These are phyloP conservation scores for Ophiocordyceps camponoti-leonardi DNA, from an alignment of 2,329 filamentous ascomycete genomes.

Conservation along the genomic window DNA sequence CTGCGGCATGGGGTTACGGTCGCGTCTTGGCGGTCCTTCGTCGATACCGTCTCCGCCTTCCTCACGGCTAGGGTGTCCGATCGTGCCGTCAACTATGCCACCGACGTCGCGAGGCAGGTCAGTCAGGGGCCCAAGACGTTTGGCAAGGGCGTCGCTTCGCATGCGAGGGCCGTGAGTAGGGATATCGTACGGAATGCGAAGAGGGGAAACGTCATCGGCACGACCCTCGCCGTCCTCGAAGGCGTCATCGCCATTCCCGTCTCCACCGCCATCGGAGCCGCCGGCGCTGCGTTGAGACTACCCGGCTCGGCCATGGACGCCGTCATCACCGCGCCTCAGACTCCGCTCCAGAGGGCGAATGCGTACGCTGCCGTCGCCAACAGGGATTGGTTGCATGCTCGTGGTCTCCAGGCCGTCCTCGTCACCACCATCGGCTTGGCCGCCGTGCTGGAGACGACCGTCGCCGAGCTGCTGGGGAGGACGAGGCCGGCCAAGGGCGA, in stretches of 20 bases:
- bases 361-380: slow-evolving; percentile 25
- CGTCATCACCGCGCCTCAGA: slow-evolving; percentile 18
- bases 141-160: slow-evolving; percentile 17
- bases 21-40: slow-evolving; percentile 16
- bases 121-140: slow-evolving; percentile 16
- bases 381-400: slow-evolving; percentile 21
- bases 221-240: slow-evolving; percentile 16
- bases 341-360: slow-evolving; percentile 21
- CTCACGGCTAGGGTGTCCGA: slow-evolving; percentile 25
- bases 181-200: slow-evolving; percentile 17
- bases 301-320: slow-evolving; percentile 17
- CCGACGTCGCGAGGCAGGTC: slow-evolving; percentile 20
- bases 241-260: slow-evolving; percentile 22
- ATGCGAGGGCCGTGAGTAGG: slow-evolving; percentile 19
- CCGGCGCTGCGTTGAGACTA: slow-evolving; percentile 15
- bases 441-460: slow-evolving; percentile 10
- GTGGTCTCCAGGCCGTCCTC: slow-evolving; percentile 20
- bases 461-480: slow-evolving; percentile 22
- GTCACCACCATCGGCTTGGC: slow-evolving; percentile 16
- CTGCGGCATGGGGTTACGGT: slow-evolving; percentile 19
- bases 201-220: slow-evolving; percentile 21
- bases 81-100: slow-evolving; percentile 23
- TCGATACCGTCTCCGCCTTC: slow-evolving; percentile 26
- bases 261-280: slow-evolving; percentile 16
- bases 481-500: slow-evolving; percentile 9